Base-by-base conservation (phyloP, 2,329 filamentous ascomycete species). In the Septoria linicola region DNA sequence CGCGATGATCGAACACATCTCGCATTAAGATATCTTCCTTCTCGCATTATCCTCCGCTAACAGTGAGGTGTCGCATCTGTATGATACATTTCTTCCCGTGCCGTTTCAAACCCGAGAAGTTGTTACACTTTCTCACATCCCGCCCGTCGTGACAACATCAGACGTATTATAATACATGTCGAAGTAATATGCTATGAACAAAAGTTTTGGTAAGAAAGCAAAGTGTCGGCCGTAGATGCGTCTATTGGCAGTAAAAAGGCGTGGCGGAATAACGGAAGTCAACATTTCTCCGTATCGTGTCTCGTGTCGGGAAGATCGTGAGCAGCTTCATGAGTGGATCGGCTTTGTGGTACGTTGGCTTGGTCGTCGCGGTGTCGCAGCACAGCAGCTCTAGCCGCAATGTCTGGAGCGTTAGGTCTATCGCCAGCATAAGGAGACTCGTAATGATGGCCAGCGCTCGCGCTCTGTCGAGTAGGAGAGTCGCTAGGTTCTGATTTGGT, bases 311-410 rank as follows among this genome's bases (percentile, higher is more conserved):
- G 37, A 39, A 39, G 41, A 31, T 55, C 46, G 14, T 43, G 20
- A n/a, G 53, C 25, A 25, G 46, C 41, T 31, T 42, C 46, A 27
- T 21, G 34, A 34, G 14, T 25, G 6, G 51, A 21, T 19, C 36
- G 40, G 45, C 37, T 40, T 37, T 47, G 50, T 43, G 51, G 40
- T 8, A 40, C 37, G 34, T 40, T 44, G 10, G 42, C 27, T 35
- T 44, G 32, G 17, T 61, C 58, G 42, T 63, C 62, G 30, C 62
- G 59, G 42, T 64, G 62, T 32, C 63, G 63, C 39, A 61, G 46
- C 13, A 61, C 58, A 16, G 63, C 59, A 8, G 62, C 54, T 14
- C 59, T 49, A 6, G 61, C 64, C 20, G 64, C 61, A 6, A 59
- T 60, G 21, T 64, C 64, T 37, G 61, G 57, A 8, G 50, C 54